Evolutionary conservation across 2,329 filamentous ascomycete species (phyloP).

Genomic region (Verticillium nonalfalfae): DNA sequence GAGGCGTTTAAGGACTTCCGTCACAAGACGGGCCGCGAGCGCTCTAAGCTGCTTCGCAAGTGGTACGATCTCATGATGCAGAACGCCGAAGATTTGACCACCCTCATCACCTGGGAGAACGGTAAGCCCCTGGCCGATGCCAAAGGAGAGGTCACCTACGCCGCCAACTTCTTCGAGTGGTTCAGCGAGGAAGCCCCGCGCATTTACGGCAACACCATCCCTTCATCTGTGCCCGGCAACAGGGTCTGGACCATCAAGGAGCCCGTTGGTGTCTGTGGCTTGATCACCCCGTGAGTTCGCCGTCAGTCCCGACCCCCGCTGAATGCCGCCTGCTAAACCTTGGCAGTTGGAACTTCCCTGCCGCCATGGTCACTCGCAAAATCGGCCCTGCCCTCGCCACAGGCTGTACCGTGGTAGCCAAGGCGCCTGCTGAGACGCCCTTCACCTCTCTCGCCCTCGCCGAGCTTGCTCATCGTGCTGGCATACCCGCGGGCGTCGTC

Average conservation of each 20-base stretch:
- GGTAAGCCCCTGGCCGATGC: conserved; percentile 77
- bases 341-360: conserved; percentile 72
- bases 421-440: conserved; percentile 87
- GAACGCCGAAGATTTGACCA: conserved; percentile 74
- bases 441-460: conserved; percentile 84
- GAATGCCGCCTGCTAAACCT: neutral
- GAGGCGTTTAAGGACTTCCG: conserved; percentile 68
- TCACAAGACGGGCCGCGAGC: conserved; percentile 66
- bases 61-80: conserved; percentile 79
- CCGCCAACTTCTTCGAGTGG: conserved; percentile 73
- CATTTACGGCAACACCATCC: conserved; percentile 69
- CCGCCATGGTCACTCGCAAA: conserved; percentile 65
- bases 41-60: conserved; percentile 65
- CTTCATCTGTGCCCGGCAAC: conserved; percentile 63
- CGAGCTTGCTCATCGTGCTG: conserved; percentile 79
- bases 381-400: conserved; percentile 74
- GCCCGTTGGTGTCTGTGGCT: conserved; percentile 74
- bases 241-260: conserved; percentile 75
- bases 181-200: conserved; percentile 74
- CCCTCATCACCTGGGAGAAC: conserved; percentile 83
- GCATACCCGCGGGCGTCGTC: conserved; percentile 83
- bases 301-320: neutral
- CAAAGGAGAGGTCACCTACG: conserved; percentile 65
- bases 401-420: conserved; percentile 91
- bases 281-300: conserved; percentile 62